Percentiles rank a stretch among this genome's conserved stretches.
These are phyloP conservation scores for Debaryomycetaceae sp. DNA, from an alignment of 1,139 yeast species.

Conservation along the genomic window DNA sequence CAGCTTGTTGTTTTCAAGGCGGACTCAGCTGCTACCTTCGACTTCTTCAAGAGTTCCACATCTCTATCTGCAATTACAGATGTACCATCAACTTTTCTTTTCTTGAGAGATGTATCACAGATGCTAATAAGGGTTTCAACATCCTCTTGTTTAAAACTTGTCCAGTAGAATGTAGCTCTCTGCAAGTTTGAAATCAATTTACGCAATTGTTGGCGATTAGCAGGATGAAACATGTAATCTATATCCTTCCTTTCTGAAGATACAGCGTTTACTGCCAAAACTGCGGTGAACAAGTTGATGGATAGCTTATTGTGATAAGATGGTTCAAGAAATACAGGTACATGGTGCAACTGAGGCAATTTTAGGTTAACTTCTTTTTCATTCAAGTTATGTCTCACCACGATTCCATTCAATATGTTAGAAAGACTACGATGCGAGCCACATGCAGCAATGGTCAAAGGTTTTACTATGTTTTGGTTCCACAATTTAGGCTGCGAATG, in stretches of 20 bases:
- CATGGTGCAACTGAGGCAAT: conserved; percentile 58
- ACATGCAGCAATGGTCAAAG: conserved; percentile 35
- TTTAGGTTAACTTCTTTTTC: conserved; percentile 54
- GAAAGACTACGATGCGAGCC: conserved; percentile 41
- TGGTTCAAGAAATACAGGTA: conserved; percentile 55
- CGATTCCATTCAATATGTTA: conserved; percentile 40
- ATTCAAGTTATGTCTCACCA: conserved; percentile 52
- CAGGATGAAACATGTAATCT: conserved; percentile 68
- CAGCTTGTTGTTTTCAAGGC: conserved; percentile 54
- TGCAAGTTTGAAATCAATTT: conserved; percentile 58
- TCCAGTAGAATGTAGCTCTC: conserved; percentile 70
- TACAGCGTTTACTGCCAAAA: conserved; percentile 68
- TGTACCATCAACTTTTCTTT: conserved; percentile 21
- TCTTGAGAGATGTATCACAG: conserved; percentile 43
- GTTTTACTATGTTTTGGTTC: conserved; percentile 44
- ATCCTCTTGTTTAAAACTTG: conserved; percentile 61
- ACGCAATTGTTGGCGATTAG: conserved; percentile 51
- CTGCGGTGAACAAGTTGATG: conserved; percentile 60
- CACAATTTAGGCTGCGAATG: conserved; percentile 44
- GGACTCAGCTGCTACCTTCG: conserved; percentile 40
- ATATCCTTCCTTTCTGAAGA: conserved; percentile 64
- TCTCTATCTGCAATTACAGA: conserved; percentile 36
- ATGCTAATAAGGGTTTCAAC: conserved; percentile 49
- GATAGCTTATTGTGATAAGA: conserved; percentile 60
- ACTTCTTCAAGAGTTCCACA: conserved; percentile 30